These are phyloP conservation scores for Cyclocybe aegerita DNA, from an alignment of 768 basidiomycete genomes.

Conservation along the genomic window DNA sequence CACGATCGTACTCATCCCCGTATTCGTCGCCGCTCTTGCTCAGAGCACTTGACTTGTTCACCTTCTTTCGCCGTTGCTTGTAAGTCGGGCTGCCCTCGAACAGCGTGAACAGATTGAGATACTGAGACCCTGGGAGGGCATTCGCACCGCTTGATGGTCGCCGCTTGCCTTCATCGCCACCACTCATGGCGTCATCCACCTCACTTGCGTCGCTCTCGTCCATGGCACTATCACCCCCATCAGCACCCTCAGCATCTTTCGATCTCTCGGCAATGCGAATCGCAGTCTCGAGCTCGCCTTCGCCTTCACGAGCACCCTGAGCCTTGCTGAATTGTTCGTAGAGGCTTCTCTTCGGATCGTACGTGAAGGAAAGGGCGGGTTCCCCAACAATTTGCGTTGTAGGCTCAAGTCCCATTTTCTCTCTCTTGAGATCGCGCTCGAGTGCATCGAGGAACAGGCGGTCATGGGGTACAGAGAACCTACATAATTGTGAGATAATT, in stretches of 20 bases:
- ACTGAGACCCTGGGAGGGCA: constrained; percentile 23
- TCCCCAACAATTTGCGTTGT: constrained; percentile 75
- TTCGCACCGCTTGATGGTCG: background rate
- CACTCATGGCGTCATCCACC: constrained; percentile 16
- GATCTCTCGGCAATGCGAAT: constrained; percentile 32
- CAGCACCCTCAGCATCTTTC: constrained; percentile 15
- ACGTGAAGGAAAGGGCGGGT: constrained; percentile 85
- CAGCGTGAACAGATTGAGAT: constrained; percentile 69
- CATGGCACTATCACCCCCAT: constrained; percentile 15
- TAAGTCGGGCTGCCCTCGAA: constrained; percentile 86
- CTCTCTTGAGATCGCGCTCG: constrained; percentile 93
- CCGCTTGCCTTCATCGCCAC: constrained; percentile 13
- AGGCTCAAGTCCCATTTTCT: constrained; percentile 86
- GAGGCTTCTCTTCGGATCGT: constrained; percentile 81
- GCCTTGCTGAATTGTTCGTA: constrained; percentile 83
- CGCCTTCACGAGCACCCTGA: constrained; percentile 38
- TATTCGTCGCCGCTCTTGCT: constrained; percentile 27
- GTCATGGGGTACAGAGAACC: constrained; percentile 97
- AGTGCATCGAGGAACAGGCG: constrained; percentile 95
- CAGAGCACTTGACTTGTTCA: constrained; percentile 34
- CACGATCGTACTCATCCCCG: constrained; percentile 31
- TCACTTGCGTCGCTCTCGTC: constrained; percentile 7
- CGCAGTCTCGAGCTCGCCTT: constrained; percentile 37
- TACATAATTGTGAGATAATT: constrained; percentile 26
- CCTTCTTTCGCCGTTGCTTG: constrained; percentile 85